phyloP scores from a whole-genome alignment of 257 asterid genomes.

The Mitragyna speciosa region DNA sequence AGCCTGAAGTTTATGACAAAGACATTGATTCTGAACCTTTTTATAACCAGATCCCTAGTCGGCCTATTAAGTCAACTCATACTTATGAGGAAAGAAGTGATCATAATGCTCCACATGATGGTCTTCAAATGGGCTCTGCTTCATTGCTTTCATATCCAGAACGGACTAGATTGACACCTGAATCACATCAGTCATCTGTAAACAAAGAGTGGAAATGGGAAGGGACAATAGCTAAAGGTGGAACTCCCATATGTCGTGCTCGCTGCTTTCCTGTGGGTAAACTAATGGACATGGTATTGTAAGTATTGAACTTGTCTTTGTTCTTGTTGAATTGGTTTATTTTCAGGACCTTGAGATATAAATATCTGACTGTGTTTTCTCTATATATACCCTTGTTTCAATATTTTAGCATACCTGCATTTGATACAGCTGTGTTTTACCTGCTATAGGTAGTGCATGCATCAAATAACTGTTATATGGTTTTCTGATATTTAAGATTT shows the following conservation, averaged over 20 bases:
- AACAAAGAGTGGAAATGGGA: constrained; percentile 96
- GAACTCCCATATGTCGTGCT: constrained; percentile 79
- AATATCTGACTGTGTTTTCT: background rate
- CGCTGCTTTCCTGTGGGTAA: constrained; percentile 98
- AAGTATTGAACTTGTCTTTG: constrained; percentile 37
- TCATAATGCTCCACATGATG: constrained; percentile 45
- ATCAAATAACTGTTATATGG: background rate
- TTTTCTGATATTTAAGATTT: background rate
- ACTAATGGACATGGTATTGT: constrained; percentile 74
- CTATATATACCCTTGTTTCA: background rate
- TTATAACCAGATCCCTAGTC: constrained; percentile 45
- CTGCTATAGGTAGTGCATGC: background rate
- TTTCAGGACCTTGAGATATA: background rate
- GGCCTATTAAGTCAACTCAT: constrained; percentile 33
- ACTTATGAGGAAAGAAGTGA: constrained; percentile 51
- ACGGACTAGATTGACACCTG: constrained; percentile 50
- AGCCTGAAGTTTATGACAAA: constrained; percentile 40
- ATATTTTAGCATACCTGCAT: background rate
- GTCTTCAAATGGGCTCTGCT: constrained; percentile 41
- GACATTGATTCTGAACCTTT: constrained; percentile 49
- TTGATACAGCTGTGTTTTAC: background rate
- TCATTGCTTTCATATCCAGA: constrained; percentile 41
- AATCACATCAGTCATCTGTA: constrained; percentile 41
- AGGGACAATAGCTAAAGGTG: constrained; percentile 90
- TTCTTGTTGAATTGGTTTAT: background rate